A percentile compares a stretch with the other conserved stretches of the same genome.
phyloP scores from a whole-genome alignment of 768 basidiomycete species.

The Candolleomyces eurysporus region DNA sequence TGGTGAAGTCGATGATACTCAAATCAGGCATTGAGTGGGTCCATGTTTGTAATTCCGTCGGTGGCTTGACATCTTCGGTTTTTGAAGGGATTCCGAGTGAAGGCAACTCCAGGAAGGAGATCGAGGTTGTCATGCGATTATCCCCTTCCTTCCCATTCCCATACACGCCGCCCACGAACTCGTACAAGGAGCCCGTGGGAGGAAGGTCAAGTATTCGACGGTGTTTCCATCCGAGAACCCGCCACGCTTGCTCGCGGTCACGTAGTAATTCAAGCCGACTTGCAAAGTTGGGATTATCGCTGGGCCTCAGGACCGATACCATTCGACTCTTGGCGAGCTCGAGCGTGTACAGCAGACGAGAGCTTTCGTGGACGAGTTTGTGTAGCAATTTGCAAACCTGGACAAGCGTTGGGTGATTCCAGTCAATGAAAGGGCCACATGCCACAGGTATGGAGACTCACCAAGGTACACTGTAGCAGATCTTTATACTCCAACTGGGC shows the following conservation, averaged over 20 bases:
- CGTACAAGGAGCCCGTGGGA: slow-evolving; percentile 47
- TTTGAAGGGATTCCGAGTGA: slow-evolving; percentile 21
- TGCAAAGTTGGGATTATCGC: slow-evolving; percentile 30
- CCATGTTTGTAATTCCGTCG: slow-evolving; percentile 32
- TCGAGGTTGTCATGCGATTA: slow-evolving; percentile 37
- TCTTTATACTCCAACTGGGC: slow-evolving; percentile 20
- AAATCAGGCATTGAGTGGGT: slow-evolving; percentile 41
- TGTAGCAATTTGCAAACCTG: slow-evolving; percentile 41
- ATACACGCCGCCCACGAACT: slow-evolving; percentile 51
- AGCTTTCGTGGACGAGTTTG: slow-evolving; percentile 38
- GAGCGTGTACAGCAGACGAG: slow-evolving; percentile 46
- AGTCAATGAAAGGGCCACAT: too few species aligned
- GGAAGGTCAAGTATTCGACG: slow-evolving; percentile 37
- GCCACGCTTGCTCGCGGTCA: slow-evolving; percentile 49
- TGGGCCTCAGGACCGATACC: slow-evolving; percentile 32
- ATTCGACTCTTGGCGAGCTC: slow-evolving; percentile 48
- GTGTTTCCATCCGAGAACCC: slow-evolving; percentile 37
- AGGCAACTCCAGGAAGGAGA: slow-evolving; percentile 52
- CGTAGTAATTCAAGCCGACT: slow-evolving; percentile 40
- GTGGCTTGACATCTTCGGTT: slow-evolving; percentile 8
- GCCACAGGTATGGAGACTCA: not conserved
- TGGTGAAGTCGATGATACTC: slow-evolving; percentile 53
- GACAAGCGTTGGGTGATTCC: not conserved
- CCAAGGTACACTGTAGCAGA: slow-evolving; percentile 14
- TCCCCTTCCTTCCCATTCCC: slow-evolving; percentile 48